These are phyloP conservation scores for Amorphotheca resinae DNA, from an alignment of 495 filamentous ascomycete species.

Conservation along the genomic window DNA sequence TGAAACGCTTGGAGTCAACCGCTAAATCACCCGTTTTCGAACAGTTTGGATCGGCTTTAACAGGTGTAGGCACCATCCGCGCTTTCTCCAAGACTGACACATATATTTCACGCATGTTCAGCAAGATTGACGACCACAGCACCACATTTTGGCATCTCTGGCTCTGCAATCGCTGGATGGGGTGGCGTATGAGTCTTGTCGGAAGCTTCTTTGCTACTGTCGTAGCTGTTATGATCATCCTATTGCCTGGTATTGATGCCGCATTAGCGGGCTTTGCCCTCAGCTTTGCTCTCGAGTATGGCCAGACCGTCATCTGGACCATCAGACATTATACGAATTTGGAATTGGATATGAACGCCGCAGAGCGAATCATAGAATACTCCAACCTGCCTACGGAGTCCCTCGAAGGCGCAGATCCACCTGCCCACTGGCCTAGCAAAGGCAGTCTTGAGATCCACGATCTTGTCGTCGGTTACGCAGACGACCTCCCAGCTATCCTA, in stretches of 20 bases:
- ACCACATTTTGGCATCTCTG: conserved; percentile 53
- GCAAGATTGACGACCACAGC: conserved; percentile 50
- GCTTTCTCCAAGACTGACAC: conserved; percentile 52
- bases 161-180: conserved; percentile 65
- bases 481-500: conserved; percentile 61
- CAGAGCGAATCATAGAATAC: conserved; percentile 75
- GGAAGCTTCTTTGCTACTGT: conserved; percentile 57
- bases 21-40: conserved; percentile 69
- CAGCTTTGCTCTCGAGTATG: conserved; percentile 46
- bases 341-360: conserved; percentile 76
- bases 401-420: conserved; percentile 45
- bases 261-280: conserved; percentile 72
- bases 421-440: conserved; percentile 70
- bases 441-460: conserved; percentile 62
- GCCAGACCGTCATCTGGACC: conserved; percentile 41
- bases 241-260: conserved; percentile 51
- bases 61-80: conserved; percentile 63
- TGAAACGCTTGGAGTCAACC: conserved; percentile 63
- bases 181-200: conserved; percentile 54
- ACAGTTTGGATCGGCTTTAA: conserved; percentile 56
- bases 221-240: conserved; percentile 52
- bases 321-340: conserved; percentile 42
- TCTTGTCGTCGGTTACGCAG: conserved; percentile 63
- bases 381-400: conserved; percentile 57
- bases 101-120: conserved; percentile 55